Evolutionary conservation across 2,329 filamentous ascomycete genomes (phyloP).

Genomic region (Colletotrichum sublineola): DNA sequence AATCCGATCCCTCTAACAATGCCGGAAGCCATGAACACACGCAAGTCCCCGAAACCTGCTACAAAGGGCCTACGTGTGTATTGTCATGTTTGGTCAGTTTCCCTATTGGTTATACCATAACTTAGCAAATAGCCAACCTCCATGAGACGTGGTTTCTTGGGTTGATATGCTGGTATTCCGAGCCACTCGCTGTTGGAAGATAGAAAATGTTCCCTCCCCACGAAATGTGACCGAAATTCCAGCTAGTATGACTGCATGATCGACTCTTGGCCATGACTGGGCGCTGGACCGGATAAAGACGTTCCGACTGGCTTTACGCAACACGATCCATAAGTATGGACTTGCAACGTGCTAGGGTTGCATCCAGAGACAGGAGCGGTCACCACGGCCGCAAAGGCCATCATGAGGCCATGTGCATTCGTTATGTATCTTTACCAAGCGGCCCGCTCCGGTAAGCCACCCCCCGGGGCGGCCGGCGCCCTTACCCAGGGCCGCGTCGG

Average conservation of each 20-base stretch:
- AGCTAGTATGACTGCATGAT: neutral
- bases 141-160: neutral
- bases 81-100: neutral
- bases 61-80: conserved; percentile 6
- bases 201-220: neutral
- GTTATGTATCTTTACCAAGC: conserved; percentile 13
- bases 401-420: conserved; percentile 30
- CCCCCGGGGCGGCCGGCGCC: conserved; percentile 34
- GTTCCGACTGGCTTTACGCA: conserved; percentile 9
- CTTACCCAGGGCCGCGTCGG: conserved; percentile 6
- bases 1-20: conserved; percentile 23
- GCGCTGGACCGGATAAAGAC: neutral
- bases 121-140: conserved; percentile 7
- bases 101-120: neutral
- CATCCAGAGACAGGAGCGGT: conserved; percentile 25
- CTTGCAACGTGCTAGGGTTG: conserved; percentile 27
- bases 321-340: neutral
- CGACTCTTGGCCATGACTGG: neutral
- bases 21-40: conserved; percentile 16
- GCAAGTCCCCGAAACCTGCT: conserved; percentile 27
- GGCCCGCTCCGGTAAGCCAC: conserved; percentile 35
- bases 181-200: conserved; percentile 12
- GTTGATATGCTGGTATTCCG: conserved; percentile 15
- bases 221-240: neutral
- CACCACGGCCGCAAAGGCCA: conserved; percentile 38